phyloP scores from a whole-genome alignment of 225 moss, liverwort and hornwort genomes.

The Polytrichum formosum region DNA sequence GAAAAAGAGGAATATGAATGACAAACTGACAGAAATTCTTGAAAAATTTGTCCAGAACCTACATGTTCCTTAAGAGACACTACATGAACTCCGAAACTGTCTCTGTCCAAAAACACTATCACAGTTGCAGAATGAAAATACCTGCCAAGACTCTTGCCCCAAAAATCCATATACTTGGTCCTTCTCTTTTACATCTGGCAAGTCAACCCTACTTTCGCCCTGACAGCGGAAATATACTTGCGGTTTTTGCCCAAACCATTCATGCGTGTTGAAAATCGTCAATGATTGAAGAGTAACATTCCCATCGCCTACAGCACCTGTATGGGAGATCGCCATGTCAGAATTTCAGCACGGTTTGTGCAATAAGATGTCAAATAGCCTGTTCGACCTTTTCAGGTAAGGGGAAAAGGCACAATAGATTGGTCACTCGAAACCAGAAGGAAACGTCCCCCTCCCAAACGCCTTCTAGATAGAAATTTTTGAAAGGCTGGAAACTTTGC shows the following conservation, averaged over 20 bases:
- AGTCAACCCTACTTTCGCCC: conserved; percentile 58
- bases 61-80: too few relatives aligned
- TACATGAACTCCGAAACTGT: not conserved
- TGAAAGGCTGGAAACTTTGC: too few relatives aligned
- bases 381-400: too few relatives aligned
- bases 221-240: conserved; percentile 75
- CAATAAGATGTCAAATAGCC: not conserved
- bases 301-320: conserved; percentile 85
- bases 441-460: too few relatives aligned
- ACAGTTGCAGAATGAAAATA: conserved; percentile 17
- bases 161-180: conserved; percentile 53
- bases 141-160: conserved; percentile 93
- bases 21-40: too few relatives aligned
- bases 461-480: too few relatives aligned
- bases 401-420: too few relatives aligned
- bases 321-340: not conserved
- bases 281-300: conserved; percentile 82
- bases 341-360: not conserved
- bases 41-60: too few relatives aligned
- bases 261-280: conserved; percentile 75
- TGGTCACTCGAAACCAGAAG: too few relatives aligned
- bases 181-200: conserved; percentile 77
- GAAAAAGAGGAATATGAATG: too few relatives aligned
- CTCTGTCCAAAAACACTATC: conserved; percentile 1
- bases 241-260: conserved; percentile 78